These are phyloP conservation scores for Postia placenta DNA, from an alignment of 768 basidiomycete genomes.

Conservation along the genomic window DNA sequence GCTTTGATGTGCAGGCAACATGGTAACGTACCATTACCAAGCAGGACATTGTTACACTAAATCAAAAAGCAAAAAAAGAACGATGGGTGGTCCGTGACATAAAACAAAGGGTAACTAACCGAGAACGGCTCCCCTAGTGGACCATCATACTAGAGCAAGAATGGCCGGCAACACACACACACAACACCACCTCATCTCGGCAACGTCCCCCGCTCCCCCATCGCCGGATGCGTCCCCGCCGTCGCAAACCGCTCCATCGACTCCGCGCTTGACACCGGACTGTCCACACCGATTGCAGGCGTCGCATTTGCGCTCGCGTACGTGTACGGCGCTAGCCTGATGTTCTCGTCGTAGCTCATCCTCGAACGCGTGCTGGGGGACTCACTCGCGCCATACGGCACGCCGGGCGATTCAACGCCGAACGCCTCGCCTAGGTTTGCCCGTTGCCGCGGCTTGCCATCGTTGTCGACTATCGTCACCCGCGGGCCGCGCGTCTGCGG, in stretches of 20 bases:
- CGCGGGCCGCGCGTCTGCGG: conserved; percentile 20
- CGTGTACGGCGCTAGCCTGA: conserved; percentile 33
- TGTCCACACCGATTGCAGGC: not conserved
- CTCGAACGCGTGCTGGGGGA: conserved; percentile 7
- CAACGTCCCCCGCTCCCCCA: not conserved
- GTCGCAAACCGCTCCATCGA: not conserved
- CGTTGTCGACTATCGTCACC: conserved; percentile 15
- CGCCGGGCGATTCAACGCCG: conserved; percentile 17
- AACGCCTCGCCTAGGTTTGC: conserved; percentile 36
- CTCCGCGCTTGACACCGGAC: not conserved
- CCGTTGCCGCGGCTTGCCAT: conserved; percentile 22
- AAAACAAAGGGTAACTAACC: not conserved
- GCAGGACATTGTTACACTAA: not conserved
- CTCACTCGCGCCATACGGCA: conserved; percentile 3
- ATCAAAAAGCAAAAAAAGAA: no score
- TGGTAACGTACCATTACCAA: not conserved
- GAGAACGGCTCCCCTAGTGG: not conserved
- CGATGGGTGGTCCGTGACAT: not conserved
- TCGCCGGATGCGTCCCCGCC: not conserved
- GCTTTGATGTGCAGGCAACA: not conserved
- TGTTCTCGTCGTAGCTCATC: conserved; percentile 35
- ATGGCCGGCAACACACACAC: not conserved
- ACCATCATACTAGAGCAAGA: not conserved
- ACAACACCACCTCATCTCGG: not conserved
- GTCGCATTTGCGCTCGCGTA: conserved; percentile 9